Percentiles rank a stretch among this genome's conserved stretches.
These are phyloP conservation scores for Nissolia schottii DNA, from an alignment of 306 rosid genomes.

Conservation along the genomic window DNA sequence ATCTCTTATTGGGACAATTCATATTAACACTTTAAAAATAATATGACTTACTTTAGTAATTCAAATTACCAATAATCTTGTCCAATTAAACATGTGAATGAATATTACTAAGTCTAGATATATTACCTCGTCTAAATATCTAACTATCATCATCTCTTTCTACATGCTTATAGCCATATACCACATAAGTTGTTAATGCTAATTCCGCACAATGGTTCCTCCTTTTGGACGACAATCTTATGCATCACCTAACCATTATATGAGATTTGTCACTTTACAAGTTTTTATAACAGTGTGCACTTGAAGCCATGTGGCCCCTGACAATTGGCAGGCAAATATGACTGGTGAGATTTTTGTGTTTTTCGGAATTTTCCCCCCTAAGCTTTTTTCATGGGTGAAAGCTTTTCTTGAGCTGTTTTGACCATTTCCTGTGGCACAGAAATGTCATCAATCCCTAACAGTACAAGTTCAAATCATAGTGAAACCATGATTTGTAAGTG, in stretches of 20 bases:
- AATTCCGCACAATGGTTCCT: background rate
- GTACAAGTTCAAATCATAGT: slow-evolving; percentile 28
- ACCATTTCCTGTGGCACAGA: slow-evolving; percentile 39
- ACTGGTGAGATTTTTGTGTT: slow-evolving; percentile 27
- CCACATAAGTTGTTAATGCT: background rate
- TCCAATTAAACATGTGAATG: too few species aligned
- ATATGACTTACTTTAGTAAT: too few species aligned
- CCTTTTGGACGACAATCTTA: background rate
- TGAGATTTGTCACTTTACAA: slow-evolving; percentile 4
- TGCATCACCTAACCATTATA: slow-evolving; percentile 17
- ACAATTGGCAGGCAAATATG: slow-evolving; percentile 39
- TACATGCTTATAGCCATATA: background rate
- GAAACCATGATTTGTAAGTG: slow-evolving; percentile 18
- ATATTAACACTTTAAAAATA: too few species aligned
- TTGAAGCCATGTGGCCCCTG: slow-evolving; percentile 45
- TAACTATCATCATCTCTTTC: background rate
- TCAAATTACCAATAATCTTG: too few species aligned
- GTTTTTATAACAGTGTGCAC: slow-evolving; percentile 13
- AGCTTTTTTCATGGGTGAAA: background rate
- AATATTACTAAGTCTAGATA: too few species aligned
- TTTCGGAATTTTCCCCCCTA: background rate
- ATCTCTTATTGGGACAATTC: too few species aligned
- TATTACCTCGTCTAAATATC: too few species aligned
- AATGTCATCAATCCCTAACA: slow-evolving; percentile 35
- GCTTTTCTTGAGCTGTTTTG: slow-evolving; percentile 30